A percentile compares a stretch with the other conserved stretches of the same genome.
Evolutionary conservation across 2,329 filamentous ascomycete genomes (phyloP).

Genomic region (Bipolaris sorokiniana): DNA sequence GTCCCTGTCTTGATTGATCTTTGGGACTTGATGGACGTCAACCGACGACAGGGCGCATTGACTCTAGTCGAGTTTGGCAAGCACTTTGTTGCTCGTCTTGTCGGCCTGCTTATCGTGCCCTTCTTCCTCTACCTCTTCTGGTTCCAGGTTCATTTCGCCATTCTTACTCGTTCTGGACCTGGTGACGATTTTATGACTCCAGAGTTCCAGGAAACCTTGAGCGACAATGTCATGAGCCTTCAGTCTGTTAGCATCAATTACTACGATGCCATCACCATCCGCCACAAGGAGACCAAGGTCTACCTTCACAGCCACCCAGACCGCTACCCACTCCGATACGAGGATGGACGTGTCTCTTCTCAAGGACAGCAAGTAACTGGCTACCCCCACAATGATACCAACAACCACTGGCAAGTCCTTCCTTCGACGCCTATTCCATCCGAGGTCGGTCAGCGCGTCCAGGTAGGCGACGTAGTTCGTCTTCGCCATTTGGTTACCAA

Average conservation of each 20-base stretch:
- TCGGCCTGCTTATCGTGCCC: slow-evolving; percentile 86
- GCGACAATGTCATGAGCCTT: slow-evolving; percentile 90
- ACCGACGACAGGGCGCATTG: slow-evolving; percentile 80
- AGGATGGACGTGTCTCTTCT: slow-evolving; percentile 95
- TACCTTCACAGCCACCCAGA: slow-evolving; percentile 94
- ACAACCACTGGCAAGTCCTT: slow-evolving; percentile 96
- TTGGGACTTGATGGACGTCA: slow-evolving; percentile 92
- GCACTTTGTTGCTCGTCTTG: slow-evolving; percentile 86
- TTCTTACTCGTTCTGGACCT: slow-evolving; percentile 85
- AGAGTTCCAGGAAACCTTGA: slow-evolving; percentile 95
- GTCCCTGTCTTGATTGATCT: slow-evolving; percentile 92
- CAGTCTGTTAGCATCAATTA: slow-evolving; percentile 88
- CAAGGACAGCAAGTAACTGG: slow-evolving; percentile 97
- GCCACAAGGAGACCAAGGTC: slow-evolving; percentile 96
- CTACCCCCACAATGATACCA: slow-evolving; percentile 97
- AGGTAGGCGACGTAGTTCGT: slow-evolving; percentile 83
- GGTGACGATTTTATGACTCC: slow-evolving; percentile 99
- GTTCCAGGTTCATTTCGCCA: slow-evolving; percentile 99
- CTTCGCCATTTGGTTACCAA: slow-evolving; percentile 87
- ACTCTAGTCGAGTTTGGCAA: slow-evolving; percentile 80
- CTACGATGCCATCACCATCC: slow-evolving; percentile 84
- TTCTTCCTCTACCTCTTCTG: slow-evolving; percentile 99
- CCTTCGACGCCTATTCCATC: slow-evolving; percentile 63
- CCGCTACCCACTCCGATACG: slow-evolving; percentile 89
- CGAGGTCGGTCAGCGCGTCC: slow-evolving; percentile 68